phyloP scores from a whole-genome alignment of 192 early-diverging fungal species.

The Podochytrium sp. region DNA sequence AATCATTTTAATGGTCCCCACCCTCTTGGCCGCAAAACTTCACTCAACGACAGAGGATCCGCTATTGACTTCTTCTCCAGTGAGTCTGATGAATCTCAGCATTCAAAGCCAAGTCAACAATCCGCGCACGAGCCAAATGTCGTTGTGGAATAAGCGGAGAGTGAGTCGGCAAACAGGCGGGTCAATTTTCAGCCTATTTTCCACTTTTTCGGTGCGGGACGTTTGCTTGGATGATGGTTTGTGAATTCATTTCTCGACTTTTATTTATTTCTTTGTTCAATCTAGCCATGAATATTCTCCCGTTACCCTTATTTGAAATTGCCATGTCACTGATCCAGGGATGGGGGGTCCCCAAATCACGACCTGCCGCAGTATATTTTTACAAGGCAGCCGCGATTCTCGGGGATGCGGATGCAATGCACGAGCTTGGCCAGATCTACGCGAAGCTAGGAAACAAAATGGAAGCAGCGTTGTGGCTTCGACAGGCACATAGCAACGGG shows the following conservation, averaged over 20 bases:
- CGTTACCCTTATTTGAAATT: slow-evolving; percentile 39
- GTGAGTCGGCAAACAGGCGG: background rate
- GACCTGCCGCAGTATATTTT: slow-evolving; percentile 34
- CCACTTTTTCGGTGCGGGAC: background rate
- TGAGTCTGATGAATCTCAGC: background rate
- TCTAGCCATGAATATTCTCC: slow-evolving; percentile 29
- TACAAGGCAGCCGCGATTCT: slow-evolving; percentile 35
- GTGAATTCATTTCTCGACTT: background rate
- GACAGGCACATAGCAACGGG: slow-evolving; percentile 29
- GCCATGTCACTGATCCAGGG: slow-evolving; percentile 37
- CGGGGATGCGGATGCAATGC: slow-evolving; percentile 38
- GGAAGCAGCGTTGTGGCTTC: slow-evolving; percentile 40
- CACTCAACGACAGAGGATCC: background rate
- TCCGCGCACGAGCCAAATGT: background rate
- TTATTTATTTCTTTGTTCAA: background rate
- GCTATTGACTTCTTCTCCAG: background rate
- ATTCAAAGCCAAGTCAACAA: background rate
- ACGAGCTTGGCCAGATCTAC: slow-evolving; percentile 23
- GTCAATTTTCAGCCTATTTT: background rate
- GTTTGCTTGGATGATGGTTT: background rate
- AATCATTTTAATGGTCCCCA: slow-evolving; percentile 2
- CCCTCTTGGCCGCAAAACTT: background rate
- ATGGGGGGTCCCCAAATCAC: slow-evolving; percentile 36
- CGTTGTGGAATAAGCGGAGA: background rate
- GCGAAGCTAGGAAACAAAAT: slow-evolving; percentile 18